A percentile compares a stretch with the other conserved stretches of the same genome.
Conservation (phyloP, 345 rosid species). For the Atalantia buxifolia region DNA sequence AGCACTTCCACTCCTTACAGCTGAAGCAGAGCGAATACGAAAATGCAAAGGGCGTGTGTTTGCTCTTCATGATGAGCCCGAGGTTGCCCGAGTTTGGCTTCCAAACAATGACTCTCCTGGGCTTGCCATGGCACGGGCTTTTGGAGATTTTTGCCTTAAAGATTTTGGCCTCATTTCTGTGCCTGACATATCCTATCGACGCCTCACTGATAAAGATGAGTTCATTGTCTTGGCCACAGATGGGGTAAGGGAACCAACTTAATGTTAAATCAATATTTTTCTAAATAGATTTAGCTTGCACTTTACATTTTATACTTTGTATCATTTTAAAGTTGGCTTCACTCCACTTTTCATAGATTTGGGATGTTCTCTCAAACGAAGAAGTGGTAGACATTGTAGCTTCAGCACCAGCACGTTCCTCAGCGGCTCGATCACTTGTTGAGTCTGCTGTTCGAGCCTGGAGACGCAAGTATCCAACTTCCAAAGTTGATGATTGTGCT, state of each 20-base stretch:
- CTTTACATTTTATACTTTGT: neutral
- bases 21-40: constrained; percentile 91
- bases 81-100: constrained; percentile 94
- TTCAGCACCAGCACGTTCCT: constrained; percentile 64
- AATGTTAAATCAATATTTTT: neutral
- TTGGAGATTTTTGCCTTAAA: constrained; percentile 98
- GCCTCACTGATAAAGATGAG: constrained; percentile 69
- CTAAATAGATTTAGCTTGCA: neutral
- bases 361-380: constrained; percentile 94
- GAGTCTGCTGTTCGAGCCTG: constrained; percentile 88
- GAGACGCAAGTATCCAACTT: constrained; percentile 89
- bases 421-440: constrained; percentile 77
- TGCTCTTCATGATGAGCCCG: constrained; percentile 95
- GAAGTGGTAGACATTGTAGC: constrained; percentile 83
- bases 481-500: constrained; percentile 96
- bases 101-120: constrained; percentile 95
- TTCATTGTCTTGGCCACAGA: constrained; percentile 95
- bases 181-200: constrained; percentile 74
- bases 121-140: constrained; percentile 99
- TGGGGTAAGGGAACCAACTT: constrained; percentile 55
- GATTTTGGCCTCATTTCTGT: constrained; percentile 95
- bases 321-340: neutral
- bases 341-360: constrained; percentile 42
- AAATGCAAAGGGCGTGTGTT: constrained; percentile 87
- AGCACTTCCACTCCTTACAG: constrained; percentile 33